Conservation (phyloP, 2,329 filamentous ascomycete species). For the Thelonectria discophora region DNA sequence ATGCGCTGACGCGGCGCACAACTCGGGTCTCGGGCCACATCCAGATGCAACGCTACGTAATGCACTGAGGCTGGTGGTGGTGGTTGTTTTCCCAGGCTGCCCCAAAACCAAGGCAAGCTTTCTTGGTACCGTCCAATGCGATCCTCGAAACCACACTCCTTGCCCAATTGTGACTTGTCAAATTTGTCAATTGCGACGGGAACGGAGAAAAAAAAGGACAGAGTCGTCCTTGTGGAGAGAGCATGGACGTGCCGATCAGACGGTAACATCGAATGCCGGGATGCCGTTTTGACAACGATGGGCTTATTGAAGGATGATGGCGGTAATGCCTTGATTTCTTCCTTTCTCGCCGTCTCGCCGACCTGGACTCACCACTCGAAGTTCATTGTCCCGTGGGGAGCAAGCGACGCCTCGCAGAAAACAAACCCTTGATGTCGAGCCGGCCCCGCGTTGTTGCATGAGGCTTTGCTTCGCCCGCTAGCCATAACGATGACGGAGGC, state of each 20-base stretch:
- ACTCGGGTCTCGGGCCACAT: background rate
- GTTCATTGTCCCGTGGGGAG: background rate
- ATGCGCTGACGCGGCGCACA: conserved; percentile 16
- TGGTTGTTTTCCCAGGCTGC: background rate
- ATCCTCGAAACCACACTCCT: background rate
- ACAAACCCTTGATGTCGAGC: conserved; percentile 8
- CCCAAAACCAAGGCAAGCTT: background rate
- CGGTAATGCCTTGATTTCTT: conserved; percentile 15
- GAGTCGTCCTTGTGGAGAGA: background rate
- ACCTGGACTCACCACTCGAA: too few relatives aligned
- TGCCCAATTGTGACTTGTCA: background rate
- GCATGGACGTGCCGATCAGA: conserved; percentile 8
- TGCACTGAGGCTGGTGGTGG: conserved; percentile 12
- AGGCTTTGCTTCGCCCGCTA: conserved; percentile 1
- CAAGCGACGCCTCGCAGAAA: background rate
- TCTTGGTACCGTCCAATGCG: background rate
- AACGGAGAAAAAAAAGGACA: background rate
- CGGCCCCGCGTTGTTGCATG: conserved; percentile 1
- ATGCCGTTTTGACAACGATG: conserved; percentile 13
- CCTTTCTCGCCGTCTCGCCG: background rate
- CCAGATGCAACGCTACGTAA: conserved; percentile 12
- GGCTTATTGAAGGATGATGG: background rate
- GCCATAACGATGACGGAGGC: background rate
- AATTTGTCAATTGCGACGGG: background rate
- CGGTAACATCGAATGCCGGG: conserved; percentile 3